phyloP scores from a whole-genome alignment of 23 red algal genomes.

The Agarophyton chilense region DNA sequence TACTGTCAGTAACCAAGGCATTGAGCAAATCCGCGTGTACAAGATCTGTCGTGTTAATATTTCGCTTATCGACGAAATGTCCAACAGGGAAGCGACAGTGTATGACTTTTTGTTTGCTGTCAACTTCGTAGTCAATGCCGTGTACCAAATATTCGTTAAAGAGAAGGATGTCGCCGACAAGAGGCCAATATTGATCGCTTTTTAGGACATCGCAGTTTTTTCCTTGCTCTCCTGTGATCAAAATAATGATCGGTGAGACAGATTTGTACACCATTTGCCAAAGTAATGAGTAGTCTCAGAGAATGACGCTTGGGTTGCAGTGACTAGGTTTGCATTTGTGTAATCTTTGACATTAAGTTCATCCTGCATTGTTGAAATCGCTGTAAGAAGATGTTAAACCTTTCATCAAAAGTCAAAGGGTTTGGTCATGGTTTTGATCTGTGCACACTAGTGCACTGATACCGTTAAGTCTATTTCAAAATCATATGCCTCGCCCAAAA shows the following conservation, averaged over 20 bases:
- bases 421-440: too few relatives aligned
- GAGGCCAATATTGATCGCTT: constrained; percentile 86
- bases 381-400: too few relatives aligned
- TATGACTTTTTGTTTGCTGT: constrained; percentile 25
- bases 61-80: constrained; percentile 47
- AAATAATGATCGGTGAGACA: constrained; percentile 73
- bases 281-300: constrained; percentile 72
- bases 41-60: constrained; percentile 48
- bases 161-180: constrained; percentile 40
- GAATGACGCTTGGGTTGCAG: constrained; percentile 82
- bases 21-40: constrained; percentile 57
- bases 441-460: too few relatives aligned
- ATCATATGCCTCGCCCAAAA: too few relatives aligned
- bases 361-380: too few relatives aligned
- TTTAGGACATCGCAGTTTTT: constrained; percentile 58
- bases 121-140: constrained; percentile 53
- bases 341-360: constrained; percentile 67
- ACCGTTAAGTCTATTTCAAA: too few relatives aligned
- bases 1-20: constrained; percentile 13
- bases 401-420: too few relatives aligned
- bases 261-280: constrained; percentile 97
- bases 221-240: constrained; percentile 80
- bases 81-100: constrained; percentile 57
- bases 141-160: constrained; percentile 58
- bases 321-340: constrained; percentile 87